A percentile compares a stretch with the other conserved stretches of the same genome.
Conservation (phyloP, 371 early-diverging fungal species). For the Rhizopus stolonifer region DNA sequence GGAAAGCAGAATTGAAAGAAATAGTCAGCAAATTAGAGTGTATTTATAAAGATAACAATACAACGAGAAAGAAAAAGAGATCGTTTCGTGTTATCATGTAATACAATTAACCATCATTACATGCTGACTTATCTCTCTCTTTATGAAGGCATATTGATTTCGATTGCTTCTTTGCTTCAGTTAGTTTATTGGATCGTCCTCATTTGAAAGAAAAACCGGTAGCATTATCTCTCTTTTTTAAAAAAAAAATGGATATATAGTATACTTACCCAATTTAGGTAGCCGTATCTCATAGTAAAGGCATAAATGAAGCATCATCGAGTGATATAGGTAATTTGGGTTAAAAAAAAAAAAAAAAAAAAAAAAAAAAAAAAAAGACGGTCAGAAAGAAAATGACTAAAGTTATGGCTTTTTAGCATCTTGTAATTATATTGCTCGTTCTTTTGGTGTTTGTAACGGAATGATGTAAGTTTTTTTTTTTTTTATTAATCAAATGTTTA, state of each 20-base stretch:
- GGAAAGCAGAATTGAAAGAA: conserved; percentile 78
- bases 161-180: conserved; percentile 93
- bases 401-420: conserved; percentile 71
- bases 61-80: conserved; percentile 5
- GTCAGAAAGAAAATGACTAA: no score
- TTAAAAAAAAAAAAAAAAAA: not conserved
- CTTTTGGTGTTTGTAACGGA: conserved; percentile 71
- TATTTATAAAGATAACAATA: conserved; percentile 18
- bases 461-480: conserved; percentile 49
- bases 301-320: conserved; percentile 28
- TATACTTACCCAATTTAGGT: conserved; percentile 25
- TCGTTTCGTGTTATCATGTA: conserved; percentile 33
- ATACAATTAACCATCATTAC: not conserved
- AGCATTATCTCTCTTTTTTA: conserved; percentile 32
- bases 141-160: conserved; percentile 84
- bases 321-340: conserved; percentile 37
- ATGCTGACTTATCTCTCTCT: not conserved
- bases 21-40: conserved; percentile 43
- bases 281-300: conserved; percentile 44
- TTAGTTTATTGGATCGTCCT: conserved; percentile 69
- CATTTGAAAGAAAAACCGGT: conserved; percentile 65
- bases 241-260: conserved; percentile 11
- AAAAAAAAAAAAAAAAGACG: conserved; percentile 34
- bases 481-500: not conserved
- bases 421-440: conserved; percentile 80